Base-by-base conservation (phyloP, 2,329 filamentous ascomycete species). In the Colletotrichum somersetense region DNA sequence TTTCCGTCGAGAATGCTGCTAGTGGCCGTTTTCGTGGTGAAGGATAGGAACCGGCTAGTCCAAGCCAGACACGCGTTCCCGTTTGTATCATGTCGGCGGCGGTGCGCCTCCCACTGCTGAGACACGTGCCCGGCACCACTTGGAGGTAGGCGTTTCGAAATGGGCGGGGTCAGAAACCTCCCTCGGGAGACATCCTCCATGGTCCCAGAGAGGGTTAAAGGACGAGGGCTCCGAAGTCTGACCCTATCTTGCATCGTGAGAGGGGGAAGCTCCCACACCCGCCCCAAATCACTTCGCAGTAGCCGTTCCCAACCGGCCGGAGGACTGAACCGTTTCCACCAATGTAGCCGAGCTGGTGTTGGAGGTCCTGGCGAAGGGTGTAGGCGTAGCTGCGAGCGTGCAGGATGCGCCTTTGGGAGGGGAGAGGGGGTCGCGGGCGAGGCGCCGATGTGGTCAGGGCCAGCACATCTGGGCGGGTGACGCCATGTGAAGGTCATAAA, bases 121-220 rank as follows among this genome's bases (percentile, higher is more conserved):
- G 35, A 33, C 20, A 14, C 48, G 18, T 8, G 26, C 33, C 18
- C 2, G 7, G n/a, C 16, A 65, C 69, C 69, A 59, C 56, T 6
- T 7, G n/a, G 38, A 50, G 35, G 16, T 33, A 18, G 18, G 26
- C 14, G 14, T 42, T 35, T 35, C 20, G 35, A 59, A 38, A 72
- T 55, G 48, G 70, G 70, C 42, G 66, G 53, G 23, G 66, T 72
- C 38, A 56, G 55, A 64, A 57, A 70, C 38, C 55, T 72, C 70
- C 38, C 55, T 72, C 70, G 70, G 70, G 70, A 59, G 53, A 44
- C 55, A 61, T 48, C 46, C 53, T 72, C 70, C 70, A 72, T 72
- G 30, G 55, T 70, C 70, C 70, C 48, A 72, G 66, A 72, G 55
- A 30, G 66, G 70, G n/a, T 57, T 61, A 30, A 61, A 61, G 48